Conservation (phyloP, 805 yeast genomes). For the Vanderwaltozyma polyspora region DNA sequence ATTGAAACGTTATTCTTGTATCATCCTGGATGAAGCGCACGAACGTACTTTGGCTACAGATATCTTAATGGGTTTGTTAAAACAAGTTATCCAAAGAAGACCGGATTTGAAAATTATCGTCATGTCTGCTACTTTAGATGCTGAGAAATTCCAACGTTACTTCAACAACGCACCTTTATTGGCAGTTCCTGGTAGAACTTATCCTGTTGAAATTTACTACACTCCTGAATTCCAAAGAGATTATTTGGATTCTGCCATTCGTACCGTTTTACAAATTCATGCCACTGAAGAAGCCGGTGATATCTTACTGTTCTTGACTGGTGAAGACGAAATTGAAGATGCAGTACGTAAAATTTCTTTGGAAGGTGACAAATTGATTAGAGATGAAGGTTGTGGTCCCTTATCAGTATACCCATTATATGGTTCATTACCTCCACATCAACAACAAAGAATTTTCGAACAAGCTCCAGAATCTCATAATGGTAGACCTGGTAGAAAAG, state of each 20-base stretch:
- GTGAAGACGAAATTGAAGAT: constrained; percentile 97
- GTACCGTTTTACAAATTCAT: constrained; percentile 92
- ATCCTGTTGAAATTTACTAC: constrained; percentile 92
- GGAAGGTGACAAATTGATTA: constrained; percentile 78
- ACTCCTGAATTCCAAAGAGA: constrained; percentile 96
- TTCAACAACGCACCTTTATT: constrained; percentile 86
- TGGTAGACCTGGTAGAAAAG: constrained; percentile 91
- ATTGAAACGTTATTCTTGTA: constrained; percentile 70
- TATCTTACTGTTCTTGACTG: constrained; percentile 74
- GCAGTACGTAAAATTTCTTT: constrained; percentile 81
- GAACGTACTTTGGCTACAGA: constrained; percentile 96
- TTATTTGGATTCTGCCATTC: constrained; percentile 85
- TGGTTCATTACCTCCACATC: constrained; percentile 93
- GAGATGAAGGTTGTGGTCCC: constrained; percentile 90
- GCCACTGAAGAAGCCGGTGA: constrained; percentile 95
- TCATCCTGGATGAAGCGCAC: constrained; percentile 94
- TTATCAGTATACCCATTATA: constrained; percentile 82
- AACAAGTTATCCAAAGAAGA: constrained; percentile 68
- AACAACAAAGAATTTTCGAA: constrained; percentile 87
- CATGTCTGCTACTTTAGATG: constrained; percentile 97
- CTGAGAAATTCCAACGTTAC: constrained; percentile 85
- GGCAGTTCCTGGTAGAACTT: constrained; percentile 97
- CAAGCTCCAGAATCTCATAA: constrained; percentile 69
- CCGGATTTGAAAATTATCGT: constrained; percentile 83
- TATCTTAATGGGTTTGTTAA: constrained; percentile 87